These are phyloP conservation scores for Linum lewisii DNA, from an alignment of 345 rosid genomes.

Conservation along the genomic window DNA sequence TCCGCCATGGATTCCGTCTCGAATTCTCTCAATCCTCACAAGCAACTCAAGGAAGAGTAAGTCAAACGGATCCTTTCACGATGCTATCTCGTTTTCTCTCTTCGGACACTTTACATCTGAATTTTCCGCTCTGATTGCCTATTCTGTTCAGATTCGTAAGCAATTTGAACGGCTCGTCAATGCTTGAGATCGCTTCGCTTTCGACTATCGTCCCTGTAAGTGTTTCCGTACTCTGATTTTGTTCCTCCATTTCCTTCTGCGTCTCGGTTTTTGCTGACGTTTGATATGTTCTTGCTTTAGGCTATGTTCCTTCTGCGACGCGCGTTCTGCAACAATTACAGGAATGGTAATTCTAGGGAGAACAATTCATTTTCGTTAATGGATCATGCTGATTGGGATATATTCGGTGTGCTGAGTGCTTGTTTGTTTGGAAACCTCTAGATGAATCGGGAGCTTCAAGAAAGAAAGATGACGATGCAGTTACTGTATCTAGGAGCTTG, in stretches of 20 bases:
- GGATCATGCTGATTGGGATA: conserved; percentile 1
- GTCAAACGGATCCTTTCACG: conserved; percentile 5
- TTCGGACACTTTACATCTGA: neutral
- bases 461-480: conserved; percentile 37
- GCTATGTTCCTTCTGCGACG: conserved; percentile 50
- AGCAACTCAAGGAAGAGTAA: conserved; percentile 77
- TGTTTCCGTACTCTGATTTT: neutral
- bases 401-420: neutral
- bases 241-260: neutral
- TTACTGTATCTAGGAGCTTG: conserved; percentile 31
- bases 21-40: conserved; percentile 50
- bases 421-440: conserved; percentile 4
- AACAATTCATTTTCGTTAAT: no score
- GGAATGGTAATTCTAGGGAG: conserved; percentile 25
- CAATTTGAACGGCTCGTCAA: conserved; percentile 73
- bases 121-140: conserved; percentile 5
- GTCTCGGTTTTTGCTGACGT: neutral
- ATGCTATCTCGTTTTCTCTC: neutral
- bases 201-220: conserved; percentile 54
- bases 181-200: conserved; percentile 52
- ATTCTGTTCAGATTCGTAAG: conserved; percentile 57
- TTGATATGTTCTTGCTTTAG: conserved; percentile 21
- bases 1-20: conserved; percentile 39
- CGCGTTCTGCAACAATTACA: conserved; percentile 23
- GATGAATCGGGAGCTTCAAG: conserved; percentile 12